Percentiles rank a stretch among this genome's conserved stretches.
These are phyloP conservation scores for Ambispora gerdemannii DNA, from an alignment of 192 early-diverging fungal species.

Conservation along the genomic window DNA sequence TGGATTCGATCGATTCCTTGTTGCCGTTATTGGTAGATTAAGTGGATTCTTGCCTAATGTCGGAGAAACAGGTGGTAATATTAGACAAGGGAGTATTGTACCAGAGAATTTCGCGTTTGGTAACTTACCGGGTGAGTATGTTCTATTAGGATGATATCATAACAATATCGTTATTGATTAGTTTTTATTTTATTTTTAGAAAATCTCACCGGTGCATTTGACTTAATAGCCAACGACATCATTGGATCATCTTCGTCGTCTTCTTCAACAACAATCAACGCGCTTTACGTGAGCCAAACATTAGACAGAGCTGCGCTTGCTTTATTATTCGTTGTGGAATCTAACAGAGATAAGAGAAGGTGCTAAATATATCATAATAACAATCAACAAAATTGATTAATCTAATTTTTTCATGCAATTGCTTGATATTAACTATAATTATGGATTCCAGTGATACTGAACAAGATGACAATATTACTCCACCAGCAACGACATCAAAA, in stretches of 20 bases:
- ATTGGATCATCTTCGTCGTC: too few species aligned
- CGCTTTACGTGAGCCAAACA: background rate
- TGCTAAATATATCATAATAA: too few species aligned
- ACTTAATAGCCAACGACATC: background rate
- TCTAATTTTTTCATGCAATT: too few species aligned
- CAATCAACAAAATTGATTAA: too few species aligned
- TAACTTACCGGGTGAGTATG: slow-evolving; percentile 14
- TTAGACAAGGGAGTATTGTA: background rate
- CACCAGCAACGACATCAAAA: too few species aligned
- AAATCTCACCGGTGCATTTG: background rate
- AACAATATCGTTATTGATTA: background rate
- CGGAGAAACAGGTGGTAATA: background rate
- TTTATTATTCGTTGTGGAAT: slow-evolving; percentile 5
- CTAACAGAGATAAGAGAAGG: background rate
- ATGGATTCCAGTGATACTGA: slow-evolving; percentile 3
- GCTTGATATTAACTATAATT: slow-evolving; percentile 1
- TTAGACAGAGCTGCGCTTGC: slow-evolving; percentile 14
- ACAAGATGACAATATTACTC: too few species aligned
- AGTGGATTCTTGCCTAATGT: background rate
- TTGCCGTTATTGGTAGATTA: background rate
- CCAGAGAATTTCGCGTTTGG: background rate
- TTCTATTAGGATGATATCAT: too few species aligned
- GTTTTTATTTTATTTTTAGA: background rate
- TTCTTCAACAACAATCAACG: background rate
- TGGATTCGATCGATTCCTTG: slow-evolving; percentile 2